Evolutionary conservation across 2,329 filamentous ascomycete species (phyloP).

Genomic region (Nothophoma quercina): DNA sequence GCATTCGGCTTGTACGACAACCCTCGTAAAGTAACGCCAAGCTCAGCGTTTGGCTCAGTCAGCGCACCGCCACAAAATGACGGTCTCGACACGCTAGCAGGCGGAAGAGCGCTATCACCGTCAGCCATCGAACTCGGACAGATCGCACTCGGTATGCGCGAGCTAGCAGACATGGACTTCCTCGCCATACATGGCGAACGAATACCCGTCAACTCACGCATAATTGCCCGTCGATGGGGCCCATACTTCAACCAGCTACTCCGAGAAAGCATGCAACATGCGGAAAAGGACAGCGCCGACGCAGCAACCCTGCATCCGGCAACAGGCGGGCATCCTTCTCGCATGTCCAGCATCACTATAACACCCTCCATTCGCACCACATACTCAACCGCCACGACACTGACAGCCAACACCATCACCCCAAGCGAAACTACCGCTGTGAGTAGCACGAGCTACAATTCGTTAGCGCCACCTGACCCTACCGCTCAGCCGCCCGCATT

Average conservation of each 20-base stretch:
- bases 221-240: conserved; percentile 89
- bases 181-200: conserved; percentile 89
- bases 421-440: conserved; percentile 49
- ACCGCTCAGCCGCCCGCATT: conserved; percentile 63
- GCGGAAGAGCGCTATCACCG: conserved; percentile 76
- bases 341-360: conserved; percentile 86
- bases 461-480: conserved; percentile 62
- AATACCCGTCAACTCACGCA: conserved; percentile 90
- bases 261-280: conserved; percentile 74
- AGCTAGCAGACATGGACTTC: conserved; percentile 96
- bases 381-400: conserved; percentile 54
- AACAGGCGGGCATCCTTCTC: conserved; percentile 64
- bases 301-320: conserved; percentile 74
- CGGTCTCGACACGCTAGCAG: conserved; percentile 65
- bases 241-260: conserved; percentile 94
- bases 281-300: conserved; percentile 68
- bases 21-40: conserved; percentile 77
- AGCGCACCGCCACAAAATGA: conserved; percentile 71
- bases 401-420: conserved; percentile 49
- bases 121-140: conserved; percentile 87
- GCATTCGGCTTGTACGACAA: conserved; percentile 98
- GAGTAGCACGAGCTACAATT: conserved; percentile 51
- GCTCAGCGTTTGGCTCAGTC: conserved; percentile 84
- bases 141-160: conserved; percentile 78
- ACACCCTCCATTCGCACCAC: conserved; percentile 69